These are phyloP conservation scores for Kodamaea lidongshanica DNA, from an alignment of 805 yeast genomes.

Conservation along the genomic window DNA sequence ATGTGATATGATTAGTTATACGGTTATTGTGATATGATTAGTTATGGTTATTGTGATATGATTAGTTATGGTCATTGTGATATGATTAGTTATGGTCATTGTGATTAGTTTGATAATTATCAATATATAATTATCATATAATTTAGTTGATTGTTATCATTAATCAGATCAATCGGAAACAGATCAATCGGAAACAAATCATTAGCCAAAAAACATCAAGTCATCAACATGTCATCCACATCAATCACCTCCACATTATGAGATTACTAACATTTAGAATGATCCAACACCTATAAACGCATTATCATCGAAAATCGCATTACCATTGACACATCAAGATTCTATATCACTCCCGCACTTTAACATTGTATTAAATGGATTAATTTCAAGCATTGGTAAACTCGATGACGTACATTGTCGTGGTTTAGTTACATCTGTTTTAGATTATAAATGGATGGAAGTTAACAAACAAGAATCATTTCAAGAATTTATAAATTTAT, in stretches of 20 bases:
- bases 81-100: too few species aligned
- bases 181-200: too few species aligned
- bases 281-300: slow-evolving; percentile 53
- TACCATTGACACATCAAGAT: slow-evolving; percentile 49
- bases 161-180: background rate
- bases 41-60: background rate
- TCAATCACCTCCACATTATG: too few species aligned
- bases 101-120: too few species aligned
- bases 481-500: slow-evolving; percentile 41
- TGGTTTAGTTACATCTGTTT: slow-evolving; percentile 53
- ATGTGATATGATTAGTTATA: slow-evolving; percentile 2
- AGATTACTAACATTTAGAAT: slow-evolving; percentile 15
- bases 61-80: too few species aligned
- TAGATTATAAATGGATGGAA: slow-evolving; percentile 61
- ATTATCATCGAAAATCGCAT: slow-evolving; percentile 51
- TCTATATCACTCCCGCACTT: slow-evolving; percentile 50
- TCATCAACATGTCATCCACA: too few species aligned
- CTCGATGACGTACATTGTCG: slow-evolving; percentile 54
- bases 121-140: too few species aligned
- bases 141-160: too few species aligned
- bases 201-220: too few species aligned
- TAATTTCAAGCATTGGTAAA: slow-evolving; percentile 61
- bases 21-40: background rate
- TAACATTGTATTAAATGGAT: slow-evolving; percentile 46
- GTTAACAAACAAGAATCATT: slow-evolving; percentile 11